Evolutionary conservation across 352 stramenopile genomes (phyloP), one percentile per base, ranked within the genome.

Genomic region (Pythium plurisporium): DNA sequence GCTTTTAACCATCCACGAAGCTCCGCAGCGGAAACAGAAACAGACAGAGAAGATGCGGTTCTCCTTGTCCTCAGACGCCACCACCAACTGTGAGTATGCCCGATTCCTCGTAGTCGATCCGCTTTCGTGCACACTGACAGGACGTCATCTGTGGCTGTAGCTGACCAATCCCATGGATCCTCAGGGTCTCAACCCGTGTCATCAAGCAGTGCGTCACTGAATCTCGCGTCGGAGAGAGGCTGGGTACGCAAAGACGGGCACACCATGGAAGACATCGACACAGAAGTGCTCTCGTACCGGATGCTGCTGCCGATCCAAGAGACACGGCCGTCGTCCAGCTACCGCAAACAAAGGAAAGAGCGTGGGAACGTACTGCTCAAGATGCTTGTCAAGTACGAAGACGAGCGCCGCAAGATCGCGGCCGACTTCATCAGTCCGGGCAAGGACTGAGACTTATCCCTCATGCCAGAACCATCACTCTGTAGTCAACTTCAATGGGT

Each of bases 301-400:
- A 87, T 87, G 76, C 62, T 87, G 22, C 38, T 82, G 36, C 74
- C 74, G 29, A 85, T 87, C 57, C 71, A 67, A 40, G 72, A 86
- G 31, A 52, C 56, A 17, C 73, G 74, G 2, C 62, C 74, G 4
- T 46, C 44, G 5, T 75, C 75, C 4, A 44, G 49, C 29, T 88
- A 86, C 50, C 73, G 78, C 30, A 22, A 62, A 19, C 50, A 30
- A 10, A 76, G 68, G 44, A 69, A 72, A 26, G 56, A 73, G 37
- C 26, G 54, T 9, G 75, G 72, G 20, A 88, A 88, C 37, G 61
- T 86, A 46, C 70, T 88, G 20, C 69, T 76, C 41, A 72, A 72
- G 19, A 85, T 88, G 75, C 61, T 88, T 45, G 61, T 65, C 19
- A 74, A 69, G 49, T 64, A 74, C 37, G 62, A 84, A 42, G 58